A percentile compares a stretch with the other conserved stretches of the same genome.
Conservation (phyloP, 2,329 filamentous ascomycete genomes). For the Pleomassaria siparia region DNA sequence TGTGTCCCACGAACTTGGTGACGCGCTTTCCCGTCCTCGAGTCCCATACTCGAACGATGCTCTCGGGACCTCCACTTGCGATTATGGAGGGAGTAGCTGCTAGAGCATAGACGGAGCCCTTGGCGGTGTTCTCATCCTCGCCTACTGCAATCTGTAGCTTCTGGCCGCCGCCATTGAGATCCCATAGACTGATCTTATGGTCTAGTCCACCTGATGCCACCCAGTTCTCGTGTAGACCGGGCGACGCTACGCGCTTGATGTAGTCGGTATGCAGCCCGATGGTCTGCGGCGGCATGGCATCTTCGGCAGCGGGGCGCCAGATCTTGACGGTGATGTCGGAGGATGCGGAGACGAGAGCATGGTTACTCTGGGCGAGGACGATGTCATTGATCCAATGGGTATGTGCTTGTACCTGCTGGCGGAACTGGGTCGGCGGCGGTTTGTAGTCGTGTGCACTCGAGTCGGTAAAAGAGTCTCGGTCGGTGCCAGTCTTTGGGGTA, state of each 20-base stretch:
- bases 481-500: conserved; percentile 38
- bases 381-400: conserved; percentile 98
- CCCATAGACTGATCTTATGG: conserved; percentile 90
- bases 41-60: conserved; percentile 90
- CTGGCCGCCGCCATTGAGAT: conserved; percentile 84
- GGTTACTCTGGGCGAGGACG: conserved; percentile 73
- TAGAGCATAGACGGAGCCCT: conserved; percentile 93
- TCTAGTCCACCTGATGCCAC: conserved; percentile 93
- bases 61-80: conserved; percentile 91
- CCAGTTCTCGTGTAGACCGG: conserved; percentile 72
- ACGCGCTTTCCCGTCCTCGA: conserved; percentile 83
- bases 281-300: conserved; percentile 67
- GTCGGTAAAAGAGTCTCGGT: conserved; percentile 47
- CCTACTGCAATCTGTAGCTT: conserved; percentile 81
- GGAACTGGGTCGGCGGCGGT: conserved; percentile 55
- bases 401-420: conserved; percentile 73
- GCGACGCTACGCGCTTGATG: conserved; percentile 88
- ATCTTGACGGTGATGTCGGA: conserved; percentile 93
- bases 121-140: conserved; percentile 79
- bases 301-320: conserved; percentile 75
- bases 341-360: conserved; percentile 81
- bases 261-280: conserved; percentile 96
- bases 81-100: conserved; percentile 78
- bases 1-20: conserved; percentile 95
- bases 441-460: conserved; percentile 34